phyloP scores from a whole-genome alignment of 345 rosid genomes.

The Sisymbrium irio region DNA sequence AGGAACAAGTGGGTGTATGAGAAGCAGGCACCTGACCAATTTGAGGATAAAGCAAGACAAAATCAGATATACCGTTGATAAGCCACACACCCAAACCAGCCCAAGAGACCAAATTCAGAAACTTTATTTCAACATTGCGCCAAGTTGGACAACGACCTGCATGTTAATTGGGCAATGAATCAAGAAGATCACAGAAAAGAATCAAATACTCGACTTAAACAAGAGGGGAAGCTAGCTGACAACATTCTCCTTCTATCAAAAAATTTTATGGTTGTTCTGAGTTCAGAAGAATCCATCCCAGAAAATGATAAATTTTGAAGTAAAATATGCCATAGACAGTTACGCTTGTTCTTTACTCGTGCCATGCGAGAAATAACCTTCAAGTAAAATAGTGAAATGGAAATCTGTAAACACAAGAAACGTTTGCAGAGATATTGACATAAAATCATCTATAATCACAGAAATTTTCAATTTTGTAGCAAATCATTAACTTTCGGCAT shows the following conservation, averaged over 20 bases:
- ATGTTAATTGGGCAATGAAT: conserved; percentile 21
- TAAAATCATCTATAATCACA: conserved; percentile 10
- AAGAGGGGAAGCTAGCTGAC: conserved; percentile 43
- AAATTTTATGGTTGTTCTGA: conserved; percentile 28
- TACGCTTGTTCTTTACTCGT: conserved; percentile 53
- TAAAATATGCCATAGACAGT: conserved; percentile 54
- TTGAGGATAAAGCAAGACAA: no score
- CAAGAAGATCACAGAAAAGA: conserved; percentile 11
- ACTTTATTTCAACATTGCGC: conserved; percentile 61
- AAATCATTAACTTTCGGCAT: conserved; percentile 44
- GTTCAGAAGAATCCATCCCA: conserved; percentile 30
- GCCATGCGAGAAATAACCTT: conserved; percentile 58
- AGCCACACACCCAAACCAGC: conserved; percentile 86
- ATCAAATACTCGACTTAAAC: conserved; percentile 14
- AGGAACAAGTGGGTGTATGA: no score
- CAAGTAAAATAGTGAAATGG: conserved; percentile 1
- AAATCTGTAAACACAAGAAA: conserved; percentile 10
- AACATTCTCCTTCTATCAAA: conserved; percentile 45
- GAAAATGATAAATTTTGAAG: conserved; percentile 43
- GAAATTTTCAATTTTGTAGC: conserved; percentile 16
- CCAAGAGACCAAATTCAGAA: conserved; percentile 72
- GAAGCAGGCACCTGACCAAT: no score
- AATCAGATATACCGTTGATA: no score
- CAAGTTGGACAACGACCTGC: conserved; percentile 61
- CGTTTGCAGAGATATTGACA: not conserved